Base-by-base conservation (phyloP, 2,329 filamentous ascomycete species). In the Chrysoporthe deuterocubensis region DNA sequence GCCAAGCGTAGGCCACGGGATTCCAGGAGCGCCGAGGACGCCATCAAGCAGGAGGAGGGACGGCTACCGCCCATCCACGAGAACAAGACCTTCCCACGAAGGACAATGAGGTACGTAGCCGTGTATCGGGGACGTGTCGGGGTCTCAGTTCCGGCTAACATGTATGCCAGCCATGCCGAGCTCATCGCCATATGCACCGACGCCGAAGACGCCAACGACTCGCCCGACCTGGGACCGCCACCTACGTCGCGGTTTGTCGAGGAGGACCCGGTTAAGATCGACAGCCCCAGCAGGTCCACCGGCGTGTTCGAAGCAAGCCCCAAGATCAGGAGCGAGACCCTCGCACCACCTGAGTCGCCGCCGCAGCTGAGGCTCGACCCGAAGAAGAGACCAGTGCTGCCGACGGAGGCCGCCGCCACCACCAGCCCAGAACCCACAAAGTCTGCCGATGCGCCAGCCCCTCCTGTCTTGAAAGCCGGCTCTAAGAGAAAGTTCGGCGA, bases 1-100 rank as follows among this genome's bases (percentile, higher is more conserved):
- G 85, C 87, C 68, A 84, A 84, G 74, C 83, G 85, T 62, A 83
- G 87, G 73, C 71, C 71, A 9, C 83, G 86, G 71, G 82, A 89
- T 73, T 79, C 88, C 74, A 83, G 84, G 69, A 81, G 85, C 74
- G 83, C 89, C 43, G 78, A 84, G 37, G 86, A 89, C 72, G 74
- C 78, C 74, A 73, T 84, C 73, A 79, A 86, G 71, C 72, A 75
- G 34, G 81, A 85, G 71, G 84, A 89, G 71, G 83, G 84, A 32
- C 82, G 87, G 73, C 76, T 92, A 71, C 86, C 90, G 9, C 87
- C 89, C 0, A 93, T 95, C 62, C 80, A 85, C 48, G 92, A 95
- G 76, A 86, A 88, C 75, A 92, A 91, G 74, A 79, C 83, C 2
- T 92, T 87, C 74, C 89, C 90, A 13, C 83, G 92, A 64, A 83